phyloP scores from a whole-genome alignment of 345 rosid species.

The Melaleuca alternifolia region DNA sequence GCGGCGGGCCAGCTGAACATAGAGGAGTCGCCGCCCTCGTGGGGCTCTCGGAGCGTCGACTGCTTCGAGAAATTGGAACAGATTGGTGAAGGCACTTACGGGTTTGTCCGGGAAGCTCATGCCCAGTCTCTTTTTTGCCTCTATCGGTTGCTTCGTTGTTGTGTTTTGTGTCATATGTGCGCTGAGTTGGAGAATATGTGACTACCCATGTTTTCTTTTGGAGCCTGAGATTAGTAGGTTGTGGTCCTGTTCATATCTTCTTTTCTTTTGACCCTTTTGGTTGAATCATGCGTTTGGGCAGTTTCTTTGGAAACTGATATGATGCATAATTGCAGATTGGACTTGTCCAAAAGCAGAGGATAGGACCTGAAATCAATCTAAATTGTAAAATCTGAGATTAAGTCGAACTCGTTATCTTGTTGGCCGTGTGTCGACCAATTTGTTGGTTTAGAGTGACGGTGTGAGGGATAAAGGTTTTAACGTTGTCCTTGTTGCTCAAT shows the following conservation, averaged over 20 bases:
- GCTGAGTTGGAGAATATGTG: background rate
- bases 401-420: background rate
- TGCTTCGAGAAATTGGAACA: slow-evolving; percentile 52
- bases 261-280: background rate
- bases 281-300: background rate
- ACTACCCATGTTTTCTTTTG: background rate
- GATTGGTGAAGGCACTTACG: slow-evolving; percentile 59
- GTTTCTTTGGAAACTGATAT: background rate
- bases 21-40: slow-evolving; percentile 26
- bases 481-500: background rate
- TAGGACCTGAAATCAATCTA: background rate
- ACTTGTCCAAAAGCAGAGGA: background rate
- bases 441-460: background rate
- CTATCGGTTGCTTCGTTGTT: background rate
- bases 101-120: slow-evolving; percentile 7
- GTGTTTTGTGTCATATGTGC: background rate
- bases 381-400: background rate
- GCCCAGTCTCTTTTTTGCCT: too few relatives aligned
- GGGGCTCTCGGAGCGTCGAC: slow-evolving; percentile 58
- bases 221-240: background rate
- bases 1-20: slow-evolving; percentile 43
- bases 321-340: background rate
- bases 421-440: background rate
- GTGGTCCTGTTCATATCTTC: background rate
- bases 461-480: background rate